These are phyloP conservation scores for Umbellularia californica DNA, from an alignment of 164 flowering plant species.

Conservation along the genomic window DNA sequence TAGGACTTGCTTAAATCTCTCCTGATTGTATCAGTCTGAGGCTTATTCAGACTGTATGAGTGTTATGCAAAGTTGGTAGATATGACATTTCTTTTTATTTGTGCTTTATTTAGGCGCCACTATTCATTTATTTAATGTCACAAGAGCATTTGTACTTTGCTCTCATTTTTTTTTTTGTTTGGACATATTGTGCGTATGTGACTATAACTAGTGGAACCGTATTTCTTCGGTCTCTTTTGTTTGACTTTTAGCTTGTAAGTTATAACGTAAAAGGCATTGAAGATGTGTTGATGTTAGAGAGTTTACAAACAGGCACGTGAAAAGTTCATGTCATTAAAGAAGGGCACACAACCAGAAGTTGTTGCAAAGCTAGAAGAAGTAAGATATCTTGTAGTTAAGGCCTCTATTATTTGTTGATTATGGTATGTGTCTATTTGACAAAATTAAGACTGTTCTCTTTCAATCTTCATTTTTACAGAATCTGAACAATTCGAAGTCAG, in stretches of 20 bases:
- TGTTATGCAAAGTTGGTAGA: too few species aligned
- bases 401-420: not conserved
- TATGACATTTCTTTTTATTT: too few species aligned
- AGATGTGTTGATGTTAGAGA: conserved; percentile 1
- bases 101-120: too few species aligned
- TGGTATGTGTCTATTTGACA: not conserved
- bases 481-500: conserved; percentile 84
- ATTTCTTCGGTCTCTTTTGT: not conserved
- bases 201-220: too few species aligned
- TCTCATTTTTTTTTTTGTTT: too few species aligned
- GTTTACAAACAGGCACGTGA: conserved; percentile 69
- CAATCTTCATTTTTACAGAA: conserved; percentile 40
- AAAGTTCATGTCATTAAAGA: conserved; percentile 76
- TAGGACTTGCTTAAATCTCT: too few species aligned
- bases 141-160: too few species aligned
- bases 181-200: too few species aligned
- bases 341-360: conserved; percentile 71
- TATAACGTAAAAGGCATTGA: not conserved
- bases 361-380: conserved; percentile 91
- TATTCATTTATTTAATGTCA: too few species aligned
- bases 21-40: too few species aligned
- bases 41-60: too few species aligned
- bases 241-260: not conserved
- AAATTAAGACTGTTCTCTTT: not conserved
- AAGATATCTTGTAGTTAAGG: conserved; percentile 7